Conservation (phyloP, 371 early-diverging fungal species). For the Choanephora cucurbitarum region DNA sequence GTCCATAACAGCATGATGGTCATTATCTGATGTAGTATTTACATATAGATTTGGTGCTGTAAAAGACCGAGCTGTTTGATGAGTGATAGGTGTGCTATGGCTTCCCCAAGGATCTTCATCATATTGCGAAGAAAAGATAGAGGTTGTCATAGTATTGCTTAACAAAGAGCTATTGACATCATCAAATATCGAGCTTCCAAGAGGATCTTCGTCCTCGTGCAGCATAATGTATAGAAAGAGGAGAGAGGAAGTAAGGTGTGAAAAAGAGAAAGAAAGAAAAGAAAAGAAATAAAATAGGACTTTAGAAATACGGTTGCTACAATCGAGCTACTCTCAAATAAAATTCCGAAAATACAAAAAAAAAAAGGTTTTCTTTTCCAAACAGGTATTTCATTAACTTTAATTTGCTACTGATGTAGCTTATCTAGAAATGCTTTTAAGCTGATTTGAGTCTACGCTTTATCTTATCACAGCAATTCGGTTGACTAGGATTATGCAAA, state of each 20-base stretch:
- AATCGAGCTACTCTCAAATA: too few species aligned
- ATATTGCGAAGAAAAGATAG: constrained; percentile 33
- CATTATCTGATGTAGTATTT: constrained; percentile 16
- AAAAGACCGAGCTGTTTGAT: constrained; percentile 16
- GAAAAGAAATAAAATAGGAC: too few species aligned
- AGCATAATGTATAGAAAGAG: constrained; percentile 11
- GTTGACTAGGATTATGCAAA: too few species aligned
- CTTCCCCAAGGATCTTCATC: constrained; percentile 44
- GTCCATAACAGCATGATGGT: background rate
- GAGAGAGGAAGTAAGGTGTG: background rate
- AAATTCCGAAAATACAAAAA: too few species aligned
- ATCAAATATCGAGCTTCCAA: constrained; percentile 32
- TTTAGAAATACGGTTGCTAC: too few species aligned
- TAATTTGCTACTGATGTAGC: too few species aligned
- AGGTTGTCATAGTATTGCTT: constrained; percentile 23
- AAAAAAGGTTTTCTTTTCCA: too few species aligned
- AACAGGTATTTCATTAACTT: too few species aligned
- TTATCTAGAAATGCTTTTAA: too few species aligned
- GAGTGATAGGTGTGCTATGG: constrained; percentile 11
- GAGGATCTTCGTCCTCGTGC: constrained; percentile 36
- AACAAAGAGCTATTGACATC: constrained; percentile 14
- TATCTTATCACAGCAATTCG: too few species aligned
- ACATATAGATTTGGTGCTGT: constrained; percentile 18
- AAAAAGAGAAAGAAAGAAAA: background rate
- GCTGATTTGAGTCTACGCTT: too few species aligned